These are phyloP conservation scores for Phytophthora nicotianae DNA, from an alignment of 352 stramenopile species.

Conservation along the genomic window DNA sequence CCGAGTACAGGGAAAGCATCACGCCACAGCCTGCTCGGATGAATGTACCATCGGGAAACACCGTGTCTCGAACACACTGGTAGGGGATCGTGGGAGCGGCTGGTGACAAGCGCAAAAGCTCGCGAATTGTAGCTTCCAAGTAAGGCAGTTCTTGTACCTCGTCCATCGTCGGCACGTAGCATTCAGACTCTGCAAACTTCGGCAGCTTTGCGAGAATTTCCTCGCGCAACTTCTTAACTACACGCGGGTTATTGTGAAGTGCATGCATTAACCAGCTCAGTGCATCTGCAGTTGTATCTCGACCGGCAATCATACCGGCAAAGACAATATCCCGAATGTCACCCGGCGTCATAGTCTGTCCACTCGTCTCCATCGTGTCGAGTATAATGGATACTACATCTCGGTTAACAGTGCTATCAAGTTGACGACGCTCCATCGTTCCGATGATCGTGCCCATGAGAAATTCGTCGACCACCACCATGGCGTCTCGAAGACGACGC, in stretches of 20 bases:
- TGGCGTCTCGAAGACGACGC: constrained; percentile 3
- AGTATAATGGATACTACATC: constrained; percentile 31
- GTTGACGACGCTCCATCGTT: constrained; percentile 17
- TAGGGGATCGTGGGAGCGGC: constrained; percentile 36
- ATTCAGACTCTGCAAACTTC: constrained; percentile 11
- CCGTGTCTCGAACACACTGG: constrained; percentile 28
- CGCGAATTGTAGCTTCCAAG: constrained; percentile 35
- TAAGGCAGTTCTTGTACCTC: constrained; percentile 22
- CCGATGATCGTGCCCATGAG: constrained; percentile 31
- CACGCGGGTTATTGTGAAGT: constrained; percentile 42
- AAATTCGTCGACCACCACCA: constrained; percentile 28
- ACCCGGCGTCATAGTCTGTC: constrained; percentile 17
- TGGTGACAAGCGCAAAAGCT: constrained; percentile 42
- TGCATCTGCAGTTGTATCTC: constrained; percentile 56
- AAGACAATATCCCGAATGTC: constrained; percentile 64
- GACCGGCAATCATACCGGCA: constrained; percentile 58
- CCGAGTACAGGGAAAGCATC: constrained; percentile 33
- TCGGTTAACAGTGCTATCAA: constrained; percentile 33
- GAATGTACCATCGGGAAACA: constrained; percentile 44
- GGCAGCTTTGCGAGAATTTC: constrained; percentile 33
- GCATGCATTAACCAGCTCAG: constrained; percentile 58
- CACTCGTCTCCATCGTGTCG: constrained; percentile 27
- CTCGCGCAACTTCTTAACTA: constrained; percentile 30
- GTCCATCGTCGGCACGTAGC: constrained; percentile 29
- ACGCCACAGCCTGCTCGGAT: constrained; percentile 30